Percentiles rank a stretch among this genome's conserved stretches.
phyloP scores from a whole-genome alignment of 2,329 filamentous ascomycete species.

The Colletotrichum musicola region DNA sequence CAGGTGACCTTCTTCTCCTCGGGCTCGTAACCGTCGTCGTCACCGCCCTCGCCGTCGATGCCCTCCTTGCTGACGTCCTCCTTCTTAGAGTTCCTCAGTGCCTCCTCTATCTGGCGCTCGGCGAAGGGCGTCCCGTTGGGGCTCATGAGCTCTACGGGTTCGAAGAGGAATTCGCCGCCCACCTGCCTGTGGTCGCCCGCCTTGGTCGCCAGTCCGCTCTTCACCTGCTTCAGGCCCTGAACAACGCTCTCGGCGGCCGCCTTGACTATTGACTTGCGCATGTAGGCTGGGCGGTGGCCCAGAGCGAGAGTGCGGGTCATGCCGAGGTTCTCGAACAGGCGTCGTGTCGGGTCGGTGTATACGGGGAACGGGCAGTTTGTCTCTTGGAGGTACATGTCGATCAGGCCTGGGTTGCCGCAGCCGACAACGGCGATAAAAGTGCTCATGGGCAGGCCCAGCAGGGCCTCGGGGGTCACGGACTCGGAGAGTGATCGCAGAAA shows the following conservation, averaged over 20 bases:
- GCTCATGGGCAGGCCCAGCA: conserved; percentile 62
- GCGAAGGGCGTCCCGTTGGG: conserved; percentile 59
- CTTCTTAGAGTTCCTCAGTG: conserved; percentile 28
- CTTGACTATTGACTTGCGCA: conserved; percentile 66
- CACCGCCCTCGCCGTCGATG: conserved; percentile 36
- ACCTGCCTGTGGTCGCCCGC: conserved; percentile 77
- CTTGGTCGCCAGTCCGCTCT: conserved; percentile 69
- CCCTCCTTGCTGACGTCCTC: conserved; percentile 29
- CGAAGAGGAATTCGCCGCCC: conserved; percentile 84
- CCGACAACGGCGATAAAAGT: conserved; percentile 79
- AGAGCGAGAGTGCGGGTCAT: conserved; percentile 75
- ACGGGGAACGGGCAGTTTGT: conserved; percentile 79
- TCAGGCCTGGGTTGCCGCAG: conserved; percentile 77
- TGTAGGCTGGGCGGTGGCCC: conserved; percentile 74
- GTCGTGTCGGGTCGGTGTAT: conserved; percentile 79
- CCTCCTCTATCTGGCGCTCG: conserved; percentile 46
- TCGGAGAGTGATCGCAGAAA: conserved; percentile 74
- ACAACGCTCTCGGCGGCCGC: conserved; percentile 64
- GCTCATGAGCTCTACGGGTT: conserved; percentile 61
- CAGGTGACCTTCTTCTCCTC: conserved; percentile 76
- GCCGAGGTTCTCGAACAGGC: conserved; percentile 75
- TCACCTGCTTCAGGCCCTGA: conserved; percentile 71
- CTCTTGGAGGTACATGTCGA: conserved; percentile 73
- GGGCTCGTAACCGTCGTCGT: conserved; percentile 44
- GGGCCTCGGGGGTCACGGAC: conserved; percentile 66